A percentile compares a stretch with the other conserved stretches of the same genome.
Conservation (phyloP, 2,329 filamentous ascomycete genomes). For the Sphaerulina vaccinii region DNA sequence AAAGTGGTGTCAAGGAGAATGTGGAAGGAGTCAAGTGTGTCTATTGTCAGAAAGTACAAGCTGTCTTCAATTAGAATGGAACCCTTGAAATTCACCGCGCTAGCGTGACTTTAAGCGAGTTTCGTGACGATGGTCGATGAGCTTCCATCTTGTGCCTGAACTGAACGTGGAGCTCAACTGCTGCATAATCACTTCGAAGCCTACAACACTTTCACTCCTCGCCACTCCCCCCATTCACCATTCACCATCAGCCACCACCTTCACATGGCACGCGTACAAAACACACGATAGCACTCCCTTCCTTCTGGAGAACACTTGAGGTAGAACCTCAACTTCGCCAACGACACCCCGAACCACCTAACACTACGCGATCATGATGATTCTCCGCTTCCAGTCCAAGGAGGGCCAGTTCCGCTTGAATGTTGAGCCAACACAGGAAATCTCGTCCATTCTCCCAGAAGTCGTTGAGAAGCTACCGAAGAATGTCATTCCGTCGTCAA, state of each 20-base stretch:
- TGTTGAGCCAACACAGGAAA: conserved; percentile 71
- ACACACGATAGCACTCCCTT: conserved; percentile 1
- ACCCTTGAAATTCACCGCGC: no score
- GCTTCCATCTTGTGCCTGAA: no score
- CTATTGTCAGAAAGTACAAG: no score
- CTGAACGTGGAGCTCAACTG: no score
- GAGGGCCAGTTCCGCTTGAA: conserved; percentile 89
- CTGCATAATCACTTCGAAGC: neutral
- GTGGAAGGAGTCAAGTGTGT: no score
- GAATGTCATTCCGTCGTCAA: conserved; percentile 54
- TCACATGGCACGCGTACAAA: conserved; percentile 8
- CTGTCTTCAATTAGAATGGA: no score
- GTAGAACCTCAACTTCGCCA: neutral
- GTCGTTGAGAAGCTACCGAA: conserved; percentile 61
- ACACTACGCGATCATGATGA: conserved; percentile 55
- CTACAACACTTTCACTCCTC: neutral
- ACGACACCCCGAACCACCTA: conserved; percentile 3
- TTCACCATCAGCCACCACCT: neutral
- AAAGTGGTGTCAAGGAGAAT: no score
- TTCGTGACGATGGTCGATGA: no score
- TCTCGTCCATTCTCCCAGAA: conserved; percentile 57
- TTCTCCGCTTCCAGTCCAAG: conserved; percentile 82
- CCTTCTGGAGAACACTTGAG: neutral
- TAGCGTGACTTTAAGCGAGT: no score
- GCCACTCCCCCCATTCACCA: conserved; percentile 2